Conservation (phyloP, 306 rosid species). For the Prunus davidiana region DNA sequence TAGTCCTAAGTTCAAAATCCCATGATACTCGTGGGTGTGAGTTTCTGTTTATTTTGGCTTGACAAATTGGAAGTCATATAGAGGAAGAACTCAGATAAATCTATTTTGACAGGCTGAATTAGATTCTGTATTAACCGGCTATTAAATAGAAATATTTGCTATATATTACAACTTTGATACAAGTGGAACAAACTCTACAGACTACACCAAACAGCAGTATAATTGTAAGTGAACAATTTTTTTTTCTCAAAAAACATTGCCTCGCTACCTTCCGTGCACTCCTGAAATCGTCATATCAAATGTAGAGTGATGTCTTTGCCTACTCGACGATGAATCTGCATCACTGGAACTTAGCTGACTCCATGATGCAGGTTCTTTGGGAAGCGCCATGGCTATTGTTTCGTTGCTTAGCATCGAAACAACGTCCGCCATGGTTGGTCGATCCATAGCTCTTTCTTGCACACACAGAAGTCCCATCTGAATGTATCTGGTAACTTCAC, state of each 20-base stretch:
- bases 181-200: not conserved
- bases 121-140: not conserved
- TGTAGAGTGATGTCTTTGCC: conserved; percentile 11
- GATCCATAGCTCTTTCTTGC: conserved; percentile 20
- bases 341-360: not conserved
- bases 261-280: conserved; percentile 4
- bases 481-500: conserved; percentile 4
- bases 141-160: not conserved
- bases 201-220: not conserved
- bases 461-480: conserved; percentile 20
- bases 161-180: not conserved
- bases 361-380: conserved; percentile 17
- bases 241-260: not conserved
- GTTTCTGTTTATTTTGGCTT: too few relatives aligned
- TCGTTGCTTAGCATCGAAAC: conserved; percentile 6
- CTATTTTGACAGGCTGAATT: not conserved
- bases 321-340: conserved; percentile 22
- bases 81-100: not conserved
- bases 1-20: too few relatives aligned
- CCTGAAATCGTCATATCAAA: conserved; percentile 11
- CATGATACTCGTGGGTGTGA: too few relatives aligned
- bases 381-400: conserved; percentile 7
- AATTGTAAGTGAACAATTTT: too few relatives aligned
- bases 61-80: too few relatives aligned
- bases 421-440: conserved; percentile 13